Conservation (phyloP, 108 stramenopile genomes). For the Thalassiosira profunda region DNA sequence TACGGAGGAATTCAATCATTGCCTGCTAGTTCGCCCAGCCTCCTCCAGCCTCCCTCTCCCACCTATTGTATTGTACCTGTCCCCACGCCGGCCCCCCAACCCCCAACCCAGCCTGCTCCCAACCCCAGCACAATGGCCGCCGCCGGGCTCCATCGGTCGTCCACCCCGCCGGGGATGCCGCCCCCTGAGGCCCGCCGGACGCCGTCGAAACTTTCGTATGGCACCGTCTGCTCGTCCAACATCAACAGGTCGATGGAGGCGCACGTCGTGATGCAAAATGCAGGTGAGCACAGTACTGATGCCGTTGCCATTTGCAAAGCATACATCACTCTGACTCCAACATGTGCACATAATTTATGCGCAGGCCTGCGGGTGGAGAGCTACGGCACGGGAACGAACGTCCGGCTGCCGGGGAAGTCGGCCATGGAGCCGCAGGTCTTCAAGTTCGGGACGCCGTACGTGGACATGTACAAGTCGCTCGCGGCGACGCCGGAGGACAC, state of each 20-base stretch:
- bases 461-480: conserved; percentile 86
- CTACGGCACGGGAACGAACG: conserved; percentile 93
- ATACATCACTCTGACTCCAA: neutral
- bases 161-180: conserved; percentile 81
- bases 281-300: conserved; percentile 50
- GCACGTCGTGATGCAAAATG: conserved; percentile 87
- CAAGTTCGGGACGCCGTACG: conserved; percentile 92
- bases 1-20: too few relatives aligned
- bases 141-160: conserved; percentile 74
- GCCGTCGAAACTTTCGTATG: conserved; percentile 74
- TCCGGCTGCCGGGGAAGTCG: conserved; percentile 72
- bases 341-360: too few relatives aligned
- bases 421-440: conserved; percentile 88
- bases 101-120: too few relatives aligned
- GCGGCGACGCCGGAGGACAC: conserved; percentile 83
- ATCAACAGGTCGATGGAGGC: conserved; percentile 97
- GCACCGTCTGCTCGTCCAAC: conserved; percentile 91
- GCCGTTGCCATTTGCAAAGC: neutral
- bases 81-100: too few relatives aligned
- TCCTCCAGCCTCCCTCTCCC: too few relatives aligned
- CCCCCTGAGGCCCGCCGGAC: conserved; percentile 58
- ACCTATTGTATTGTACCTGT: too few relatives aligned
- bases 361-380: conserved; percentile 81
- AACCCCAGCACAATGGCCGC: too few relatives aligned
- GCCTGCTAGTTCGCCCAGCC: too few relatives aligned